Evolutionary conservation across 176 grass and related monocot genomes (phyloP).

Genomic region (Thinopyrum elongatum): DNA sequence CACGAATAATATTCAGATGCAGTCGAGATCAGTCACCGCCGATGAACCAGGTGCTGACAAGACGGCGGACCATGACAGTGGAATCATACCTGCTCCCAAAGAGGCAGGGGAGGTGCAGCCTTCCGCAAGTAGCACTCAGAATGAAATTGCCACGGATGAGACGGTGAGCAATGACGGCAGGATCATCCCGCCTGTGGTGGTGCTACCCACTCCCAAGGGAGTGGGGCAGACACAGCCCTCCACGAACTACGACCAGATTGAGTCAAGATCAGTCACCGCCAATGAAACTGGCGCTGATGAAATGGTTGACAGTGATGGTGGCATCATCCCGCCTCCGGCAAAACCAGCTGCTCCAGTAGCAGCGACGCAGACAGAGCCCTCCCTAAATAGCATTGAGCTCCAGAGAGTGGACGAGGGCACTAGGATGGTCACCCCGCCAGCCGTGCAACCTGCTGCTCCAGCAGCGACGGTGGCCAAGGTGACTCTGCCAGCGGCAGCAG

Average conservation of each 20-base stretch:
- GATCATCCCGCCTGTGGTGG: neutral
- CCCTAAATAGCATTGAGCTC: neutral
- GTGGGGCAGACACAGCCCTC: neutral
- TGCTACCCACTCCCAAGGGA: neutral
- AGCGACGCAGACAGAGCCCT: neutral
- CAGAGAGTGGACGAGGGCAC: neutral
- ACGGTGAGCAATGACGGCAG: neutral
- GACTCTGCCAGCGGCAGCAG: neutral
- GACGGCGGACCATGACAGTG: neutral
- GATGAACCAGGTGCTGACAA: neutral
- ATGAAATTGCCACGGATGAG: neutral
- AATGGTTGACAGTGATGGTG: neutral
- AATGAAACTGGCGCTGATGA: neutral
- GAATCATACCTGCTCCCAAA: neutral
- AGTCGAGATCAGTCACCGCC: neutral
- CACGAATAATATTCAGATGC: neutral
- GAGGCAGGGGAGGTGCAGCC: neutral
- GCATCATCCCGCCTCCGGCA: constrained; percentile 7
- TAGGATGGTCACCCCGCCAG: constrained; percentile 9
- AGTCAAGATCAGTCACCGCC: neutral
- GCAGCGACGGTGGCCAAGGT: neutral
- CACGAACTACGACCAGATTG: neutral
- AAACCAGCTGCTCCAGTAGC: constrained; percentile 12
- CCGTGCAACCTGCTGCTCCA: constrained; percentile 17
- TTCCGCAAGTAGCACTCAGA: neutral